Percentiles rank a stretch among this genome's conserved stretches.
Evolutionary conservation across 129 eudicot species (phyloP).

Genomic region (Erigeron canadensis): DNA sequence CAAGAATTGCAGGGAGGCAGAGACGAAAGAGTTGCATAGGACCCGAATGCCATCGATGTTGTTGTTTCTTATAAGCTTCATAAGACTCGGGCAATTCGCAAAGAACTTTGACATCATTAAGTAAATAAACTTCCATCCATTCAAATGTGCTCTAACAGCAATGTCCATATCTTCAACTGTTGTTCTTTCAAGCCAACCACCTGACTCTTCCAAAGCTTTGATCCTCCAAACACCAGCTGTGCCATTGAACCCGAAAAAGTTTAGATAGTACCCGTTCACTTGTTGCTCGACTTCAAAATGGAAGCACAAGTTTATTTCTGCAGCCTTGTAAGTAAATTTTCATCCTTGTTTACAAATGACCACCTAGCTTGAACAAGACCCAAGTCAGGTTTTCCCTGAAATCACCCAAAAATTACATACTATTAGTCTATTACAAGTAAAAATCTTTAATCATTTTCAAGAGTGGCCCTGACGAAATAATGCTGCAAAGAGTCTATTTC

Average conservation of each 20-base stretch:
- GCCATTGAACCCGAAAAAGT: constrained; percentile 91
- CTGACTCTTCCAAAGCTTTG: constrained; percentile 89
- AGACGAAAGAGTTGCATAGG: constrained; percentile 81
- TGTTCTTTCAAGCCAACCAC: constrained; percentile 96
- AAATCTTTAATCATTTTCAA: constrained; percentile 8
- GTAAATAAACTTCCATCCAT: constrained; percentile 75
- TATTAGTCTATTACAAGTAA: background rate
- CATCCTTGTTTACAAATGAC: constrained; percentile 92
- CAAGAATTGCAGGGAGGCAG: constrained; percentile 55
- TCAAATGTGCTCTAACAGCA: constrained; percentile 68
- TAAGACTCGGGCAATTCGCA: constrained; percentile 78
- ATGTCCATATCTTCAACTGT: constrained; percentile 84
- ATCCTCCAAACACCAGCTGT: constrained; percentile 99
- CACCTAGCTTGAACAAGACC: constrained; percentile 93
- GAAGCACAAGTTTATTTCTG: constrained; percentile 92
- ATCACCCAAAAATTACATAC: constrained; percentile 12
- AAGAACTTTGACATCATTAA: constrained; percentile 61
- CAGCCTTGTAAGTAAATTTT: constrained; percentile 83
- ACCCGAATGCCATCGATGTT: constrained; percentile 87
- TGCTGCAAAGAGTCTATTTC: constrained; percentile 2
- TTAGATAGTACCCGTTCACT: constrained; percentile 75
- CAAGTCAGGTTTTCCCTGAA: constrained; percentile 75
- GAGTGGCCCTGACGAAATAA: background rate
- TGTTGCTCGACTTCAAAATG: constrained; percentile 99
- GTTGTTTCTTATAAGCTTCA: constrained; percentile 78